phyloP scores from a whole-genome alignment of 2,329 filamentous ascomycete genomes.

The Penicillium sp. region DNA sequence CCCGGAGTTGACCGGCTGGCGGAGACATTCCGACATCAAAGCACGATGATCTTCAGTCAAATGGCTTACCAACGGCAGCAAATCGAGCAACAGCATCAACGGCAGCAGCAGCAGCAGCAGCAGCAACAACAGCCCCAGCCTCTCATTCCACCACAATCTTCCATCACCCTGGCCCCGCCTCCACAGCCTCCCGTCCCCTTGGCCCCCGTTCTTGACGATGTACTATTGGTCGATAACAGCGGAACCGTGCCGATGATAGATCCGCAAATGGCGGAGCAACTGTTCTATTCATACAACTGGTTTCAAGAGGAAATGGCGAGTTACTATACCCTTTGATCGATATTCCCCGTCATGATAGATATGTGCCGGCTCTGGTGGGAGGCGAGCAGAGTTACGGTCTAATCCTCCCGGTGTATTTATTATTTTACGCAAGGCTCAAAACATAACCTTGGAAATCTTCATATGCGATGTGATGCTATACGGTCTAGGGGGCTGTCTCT shows the following conservation, averaged over 20 bases:
- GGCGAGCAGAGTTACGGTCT: neutral
- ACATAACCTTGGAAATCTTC: neutral
- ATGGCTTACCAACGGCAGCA: constrained; percentile 37
- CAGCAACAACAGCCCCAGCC: constrained; percentile 11
- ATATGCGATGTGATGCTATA: too few species aligned
- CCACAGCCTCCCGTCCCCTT: constrained; percentile 27
- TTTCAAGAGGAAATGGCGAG: constrained; percentile 41
- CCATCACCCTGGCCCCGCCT: constrained; percentile 20
- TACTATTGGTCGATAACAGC: constrained; percentile 33
- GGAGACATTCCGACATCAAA: constrained; percentile 40
- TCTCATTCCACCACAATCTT: constrained; percentile 18
- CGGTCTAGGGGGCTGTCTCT: too few species aligned
- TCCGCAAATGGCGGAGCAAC: constrained; percentile 37
- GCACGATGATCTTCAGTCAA: constrained; percentile 38
- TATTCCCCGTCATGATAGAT: constrained; percentile 1
- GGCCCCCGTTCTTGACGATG: constrained; percentile 36
- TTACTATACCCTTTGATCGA: constrained; percentile 37
- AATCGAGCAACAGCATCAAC: constrained; percentile 19
- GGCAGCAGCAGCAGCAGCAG: constrained; percentile 19
- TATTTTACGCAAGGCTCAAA: neutral
- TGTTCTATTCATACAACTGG: constrained; percentile 41
- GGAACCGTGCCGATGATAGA: constrained; percentile 33
- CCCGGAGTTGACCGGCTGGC: constrained; percentile 38
- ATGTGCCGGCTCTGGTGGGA: neutral
- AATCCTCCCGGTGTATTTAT: neutral